Percentiles rank a stretch among this genome's conserved stretches.
Conservation (phyloP, 495 filamentous ascomycete genomes). For the Lineolata rhizophorae region DNA sequence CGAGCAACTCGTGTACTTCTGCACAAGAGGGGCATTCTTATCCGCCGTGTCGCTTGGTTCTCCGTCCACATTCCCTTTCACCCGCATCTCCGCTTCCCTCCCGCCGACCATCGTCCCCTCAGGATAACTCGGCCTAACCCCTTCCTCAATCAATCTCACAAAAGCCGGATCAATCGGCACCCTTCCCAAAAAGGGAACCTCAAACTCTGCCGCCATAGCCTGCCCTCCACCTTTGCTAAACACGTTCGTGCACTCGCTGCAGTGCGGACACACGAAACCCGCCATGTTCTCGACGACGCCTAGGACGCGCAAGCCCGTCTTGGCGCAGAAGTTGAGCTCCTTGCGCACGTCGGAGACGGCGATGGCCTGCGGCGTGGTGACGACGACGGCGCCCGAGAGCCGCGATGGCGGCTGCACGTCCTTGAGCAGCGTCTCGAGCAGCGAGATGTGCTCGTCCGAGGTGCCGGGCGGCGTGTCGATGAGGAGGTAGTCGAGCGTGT, state of each 20-base stretch:
- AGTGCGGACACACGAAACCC: slow-evolving; percentile 88
- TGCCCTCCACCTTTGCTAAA: slow-evolving; percentile 78
- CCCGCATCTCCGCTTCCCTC: slow-evolving; percentile 15
- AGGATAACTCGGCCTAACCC: slow-evolving; percentile 23
- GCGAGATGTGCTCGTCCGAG: slow-evolving; percentile 89
- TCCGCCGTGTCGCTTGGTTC: slow-evolving; percentile 5
- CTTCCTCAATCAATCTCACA: slow-evolving; percentile 42
- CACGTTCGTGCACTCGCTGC: slow-evolving; percentile 78
- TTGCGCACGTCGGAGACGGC: slow-evolving; percentile 85
- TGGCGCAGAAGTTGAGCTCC: slow-evolving; percentile 86
- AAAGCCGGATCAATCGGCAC: slow-evolving; percentile 74
- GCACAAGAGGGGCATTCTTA: slow-evolving; percentile 38
- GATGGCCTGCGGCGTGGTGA: slow-evolving; percentile 90
- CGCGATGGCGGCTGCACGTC: slow-evolving; percentile 24
- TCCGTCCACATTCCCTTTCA: slow-evolving; percentile 7
- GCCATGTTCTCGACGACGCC: slow-evolving; percentile 97
- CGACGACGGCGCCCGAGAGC: slow-evolving; percentile 64
- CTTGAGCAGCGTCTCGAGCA: slow-evolving; percentile 63
- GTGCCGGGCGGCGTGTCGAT: slow-evolving; percentile 95
- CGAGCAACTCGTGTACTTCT: slow-evolving; percentile 62
- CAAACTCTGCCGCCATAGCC: slow-evolving; percentile 74
- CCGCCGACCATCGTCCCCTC: slow-evolving; percentile 23
- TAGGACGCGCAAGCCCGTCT: slow-evolving; percentile 59
- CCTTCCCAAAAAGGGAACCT: slow-evolving; percentile 61
- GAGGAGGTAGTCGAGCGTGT: slow-evolving; percentile 75